Base-by-base conservation (phyloP, 1,284 basidiomycete species). In the Moesziomyces sp. region DNA sequence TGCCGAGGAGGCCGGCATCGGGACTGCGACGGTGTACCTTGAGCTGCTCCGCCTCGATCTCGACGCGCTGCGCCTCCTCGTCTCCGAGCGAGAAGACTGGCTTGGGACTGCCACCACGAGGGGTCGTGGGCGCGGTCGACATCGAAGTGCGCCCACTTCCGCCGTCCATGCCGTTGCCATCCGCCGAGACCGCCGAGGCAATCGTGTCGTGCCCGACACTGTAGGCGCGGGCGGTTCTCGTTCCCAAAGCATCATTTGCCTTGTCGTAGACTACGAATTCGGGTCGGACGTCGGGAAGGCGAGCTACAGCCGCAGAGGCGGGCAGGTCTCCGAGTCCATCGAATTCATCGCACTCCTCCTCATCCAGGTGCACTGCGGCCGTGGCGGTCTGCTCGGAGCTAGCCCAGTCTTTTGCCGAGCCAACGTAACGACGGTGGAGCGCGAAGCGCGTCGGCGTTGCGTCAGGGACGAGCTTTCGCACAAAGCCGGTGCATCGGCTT, bases 401-500 rank as follows among this genome's bases (percentile, higher is more conserved):
- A 33, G 10, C 24, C 55, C 58, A 61, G 1, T 46, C 44, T 52
- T 48, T 52, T 2, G 21, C 40, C 10, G 47, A 42, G 13, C 44
- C 40, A 3, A 13, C n/a, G 48, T 46, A 68, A 11, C 81, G 44
- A 18, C 81, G 77, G 54, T 85, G 85, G 33, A 83, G 54, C 18
- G 80, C 83, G 52, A 86, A 86, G 46, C 86, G 80, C 1, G 79
- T 58, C 1, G 86, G 85, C 5, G 86, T 86, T 6, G 67, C 58
- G 33, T 51, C 63, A 2, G 85, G 77, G 38, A 85, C 85, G 62
- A 85, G 76, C 75, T 87, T 87, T 26, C 86, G 81, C 24, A 86
- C 85, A 69, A 87, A 87, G 30, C 82, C 84, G 54, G 83, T 79
- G 46, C 86, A 83, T 28, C 86, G 84, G 3, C 76, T 65, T 58